Percentiles rank a stretch among this genome's conserved stretches.
Conservation (phyloP, 345 rosid genomes). For the Excoecaria cochinchinensis region DNA sequence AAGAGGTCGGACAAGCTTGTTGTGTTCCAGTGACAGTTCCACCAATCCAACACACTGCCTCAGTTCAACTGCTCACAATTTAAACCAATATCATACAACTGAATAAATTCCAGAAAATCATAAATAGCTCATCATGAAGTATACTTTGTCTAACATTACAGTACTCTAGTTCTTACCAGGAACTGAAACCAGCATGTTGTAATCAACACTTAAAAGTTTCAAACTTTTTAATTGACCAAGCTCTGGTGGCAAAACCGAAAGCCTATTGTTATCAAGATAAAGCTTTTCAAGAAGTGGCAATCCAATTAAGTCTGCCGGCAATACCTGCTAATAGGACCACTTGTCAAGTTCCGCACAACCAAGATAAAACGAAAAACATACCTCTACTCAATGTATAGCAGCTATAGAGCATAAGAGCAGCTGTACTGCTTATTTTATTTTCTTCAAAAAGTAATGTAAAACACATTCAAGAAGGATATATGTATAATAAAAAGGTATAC, state of each 20-base stretch:
- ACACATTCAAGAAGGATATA: neutral
- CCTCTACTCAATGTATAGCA: neutral
- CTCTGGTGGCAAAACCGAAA: constrained; percentile 83
- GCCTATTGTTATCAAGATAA: constrained; percentile 78
- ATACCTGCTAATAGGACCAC: constrained; percentile 44
- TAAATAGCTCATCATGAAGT: constrained; percentile 3
- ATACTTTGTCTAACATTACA: neutral
- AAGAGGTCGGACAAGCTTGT: constrained; percentile 92
- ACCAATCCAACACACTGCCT: constrained; percentile 77
- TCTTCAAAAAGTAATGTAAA: neutral
- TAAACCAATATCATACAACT: constrained; percentile 28
- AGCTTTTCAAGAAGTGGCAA: constrained; percentile 87
- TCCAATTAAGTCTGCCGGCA: constrained; percentile 75
- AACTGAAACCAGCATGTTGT: constrained; percentile 78
- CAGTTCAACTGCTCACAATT: constrained; percentile 70
- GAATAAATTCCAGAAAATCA: constrained; percentile 4
- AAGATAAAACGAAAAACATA: constrained; percentile 1
- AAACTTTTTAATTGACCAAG: constrained; percentile 70
- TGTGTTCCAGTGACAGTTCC: constrained; percentile 92
- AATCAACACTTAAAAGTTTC: constrained; percentile 75
- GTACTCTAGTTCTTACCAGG: constrained; percentile 60
- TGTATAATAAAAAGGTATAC: too few species aligned
- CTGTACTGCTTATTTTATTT: neutral
- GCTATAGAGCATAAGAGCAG: neutral
- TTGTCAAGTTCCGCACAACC: neutral